Conservation (phyloP, 768 basidiomycete species). For the Termitomyces sp. region DNA sequence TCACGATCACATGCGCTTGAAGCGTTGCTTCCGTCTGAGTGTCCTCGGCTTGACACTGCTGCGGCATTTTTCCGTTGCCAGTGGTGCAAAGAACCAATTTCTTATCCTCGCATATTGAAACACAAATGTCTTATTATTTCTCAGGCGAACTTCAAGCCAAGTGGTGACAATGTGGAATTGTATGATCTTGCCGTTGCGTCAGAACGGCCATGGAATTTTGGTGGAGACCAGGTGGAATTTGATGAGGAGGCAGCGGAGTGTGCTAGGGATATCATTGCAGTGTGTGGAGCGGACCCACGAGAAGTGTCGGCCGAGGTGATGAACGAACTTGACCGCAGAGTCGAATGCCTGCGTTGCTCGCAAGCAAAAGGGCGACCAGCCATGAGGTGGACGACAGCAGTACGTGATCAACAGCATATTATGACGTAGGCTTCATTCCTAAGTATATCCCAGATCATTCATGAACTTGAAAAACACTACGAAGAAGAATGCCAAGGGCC, state of each 20-base stretch:
- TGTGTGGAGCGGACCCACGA: conserved; percentile 27
- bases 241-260: conserved; percentile 25
- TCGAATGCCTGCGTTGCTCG: conserved; percentile 30
- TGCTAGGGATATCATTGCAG: conserved; percentile 21
- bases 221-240: conserved; percentile 20
- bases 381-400: conserved; percentile 33
- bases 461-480: conserved; percentile 1
- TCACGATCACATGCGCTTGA: conserved; percentile 16
- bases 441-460: neutral
- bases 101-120: conserved; percentile 27
- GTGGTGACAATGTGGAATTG: conserved; percentile 13
- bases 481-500: neutral
- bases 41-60: conserved; percentile 22
- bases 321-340: conserved; percentile 21
- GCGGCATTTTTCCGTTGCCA: conserved; percentile 30
- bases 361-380: conserved; percentile 18
- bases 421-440: neutral
- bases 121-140: conserved; percentile 23
- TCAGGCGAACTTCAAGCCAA: neutral
- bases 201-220: conserved; percentile 21
- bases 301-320: conserved; percentile 20
- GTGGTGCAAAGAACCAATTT: conserved; percentile 28
- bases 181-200: neutral
- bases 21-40: conserved; percentile 1
- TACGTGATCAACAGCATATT: conserved; percentile 11